These are phyloP conservation scores for Aspergillus texensis DNA, from an alignment of 2,329 filamentous ascomycete species.

Conservation along the genomic window DNA sequence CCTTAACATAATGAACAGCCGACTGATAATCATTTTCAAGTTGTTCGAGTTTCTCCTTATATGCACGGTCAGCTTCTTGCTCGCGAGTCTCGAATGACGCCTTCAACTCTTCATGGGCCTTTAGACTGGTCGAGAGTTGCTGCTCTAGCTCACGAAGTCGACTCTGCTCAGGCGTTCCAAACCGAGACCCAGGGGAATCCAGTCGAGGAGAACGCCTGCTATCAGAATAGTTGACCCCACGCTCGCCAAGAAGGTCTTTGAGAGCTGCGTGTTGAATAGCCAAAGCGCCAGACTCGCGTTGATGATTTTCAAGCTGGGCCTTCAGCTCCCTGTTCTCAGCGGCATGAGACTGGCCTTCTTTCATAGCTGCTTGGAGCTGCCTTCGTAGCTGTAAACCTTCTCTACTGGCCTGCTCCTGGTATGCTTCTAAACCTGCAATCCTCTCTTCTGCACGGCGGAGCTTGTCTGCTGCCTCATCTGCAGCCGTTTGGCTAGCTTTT, in stretches of 20 bases:
- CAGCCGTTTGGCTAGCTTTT: conserved; percentile 85
- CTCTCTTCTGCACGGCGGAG: conserved; percentile 91
- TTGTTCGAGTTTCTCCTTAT: conserved; percentile 89
- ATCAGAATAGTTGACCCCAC: conserved; percentile 78
- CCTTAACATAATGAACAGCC: conserved; percentile 96
- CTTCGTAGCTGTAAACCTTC: conserved; percentile 88
- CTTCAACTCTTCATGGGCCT: conserved; percentile 85
- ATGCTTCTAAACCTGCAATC: conserved; percentile 93
- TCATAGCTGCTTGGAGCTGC: conserved; percentile 82
- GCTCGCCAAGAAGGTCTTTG: conserved; percentile 87
- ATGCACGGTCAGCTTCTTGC: conserved; percentile 83
- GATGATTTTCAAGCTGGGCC: conserved; percentile 79
- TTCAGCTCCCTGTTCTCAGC: conserved; percentile 80
- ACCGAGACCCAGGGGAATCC: conserved; percentile 72
- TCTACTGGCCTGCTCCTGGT: conserved; percentile 94
- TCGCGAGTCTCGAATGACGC: conserved; percentile 74
- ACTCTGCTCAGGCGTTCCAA: conserved; percentile 75
- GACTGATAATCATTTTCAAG: conserved; percentile 98
- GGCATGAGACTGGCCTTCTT: conserved; percentile 80
- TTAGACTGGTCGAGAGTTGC: conserved; percentile 75
- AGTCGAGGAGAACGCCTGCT: conserved; percentile 69
- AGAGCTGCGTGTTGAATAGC: conserved; percentile 89
- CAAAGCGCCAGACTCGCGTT: conserved; percentile 92
- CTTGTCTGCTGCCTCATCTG: conserved; percentile 83
- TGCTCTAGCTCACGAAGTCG: conserved; percentile 85